These are phyloP conservation scores for Pyrenophora graminea DNA, from an alignment of 2,329 filamentous ascomycete genomes.

Conservation along the genomic window DNA sequence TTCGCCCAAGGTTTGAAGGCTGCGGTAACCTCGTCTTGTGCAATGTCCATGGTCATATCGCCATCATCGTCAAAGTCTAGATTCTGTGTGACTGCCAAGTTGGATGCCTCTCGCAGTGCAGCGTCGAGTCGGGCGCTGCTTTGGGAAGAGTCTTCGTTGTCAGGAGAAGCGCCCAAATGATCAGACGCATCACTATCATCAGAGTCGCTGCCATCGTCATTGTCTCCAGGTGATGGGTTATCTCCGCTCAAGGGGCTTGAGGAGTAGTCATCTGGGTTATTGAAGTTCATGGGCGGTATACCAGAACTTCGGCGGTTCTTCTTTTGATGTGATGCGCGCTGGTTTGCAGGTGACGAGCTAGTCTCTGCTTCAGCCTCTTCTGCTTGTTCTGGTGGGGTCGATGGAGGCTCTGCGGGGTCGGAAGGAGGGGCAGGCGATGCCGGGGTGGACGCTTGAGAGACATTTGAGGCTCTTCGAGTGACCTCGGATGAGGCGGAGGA, in stretches of 20 bases:
- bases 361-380: slow-evolving; percentile 64
- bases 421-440: slow-evolving; percentile 45
- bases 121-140: slow-evolving; percentile 78
- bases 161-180: slow-evolving; percentile 57
- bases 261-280: slow-evolving; percentile 67
- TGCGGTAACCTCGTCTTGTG: slow-evolving; percentile 71
- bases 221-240: slow-evolving; percentile 46
- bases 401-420: slow-evolving; percentile 61
- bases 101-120: slow-evolving; percentile 74
- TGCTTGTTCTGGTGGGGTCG: slow-evolving; percentile 64
- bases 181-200: slow-evolving; percentile 74
- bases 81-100: slow-evolving; percentile 73
- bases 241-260: slow-evolving; percentile 77
- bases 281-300: slow-evolving; percentile 66
- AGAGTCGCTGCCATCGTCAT: slow-evolving; percentile 59
- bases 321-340: slow-evolving; percentile 67
- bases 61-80: slow-evolving; percentile 59
- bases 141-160: slow-evolving; percentile 61
- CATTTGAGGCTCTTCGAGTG: slow-evolving; percentile 71
- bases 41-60: slow-evolving; percentile 58
- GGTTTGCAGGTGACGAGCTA: slow-evolving; percentile 65
- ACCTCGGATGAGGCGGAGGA: slow-evolving; percentile 73
- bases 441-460: slow-evolving; percentile 46
- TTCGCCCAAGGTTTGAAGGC: slow-evolving; percentile 75
- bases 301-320: slow-evolving; percentile 65